Conservation (phyloP, 2,329 filamentous ascomycete species). For the Aspergillus versicolor region DNA sequence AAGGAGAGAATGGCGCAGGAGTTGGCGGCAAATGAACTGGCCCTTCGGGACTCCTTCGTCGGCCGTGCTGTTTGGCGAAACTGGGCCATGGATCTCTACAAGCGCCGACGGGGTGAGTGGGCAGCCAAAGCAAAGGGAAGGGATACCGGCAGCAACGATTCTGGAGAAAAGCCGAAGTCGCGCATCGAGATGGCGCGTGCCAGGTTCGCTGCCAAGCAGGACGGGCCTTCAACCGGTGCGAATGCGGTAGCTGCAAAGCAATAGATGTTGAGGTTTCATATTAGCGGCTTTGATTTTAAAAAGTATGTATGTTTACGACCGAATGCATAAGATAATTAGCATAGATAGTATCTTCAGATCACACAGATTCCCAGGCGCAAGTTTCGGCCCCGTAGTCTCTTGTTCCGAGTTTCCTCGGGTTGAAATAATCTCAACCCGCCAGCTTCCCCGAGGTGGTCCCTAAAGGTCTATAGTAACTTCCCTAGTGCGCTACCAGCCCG, state of each 20-base stretch:
- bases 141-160: slow-evolving; percentile 27
- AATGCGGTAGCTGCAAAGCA: slow-evolving; percentile 17
- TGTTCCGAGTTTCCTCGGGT: not conserved
- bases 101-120: slow-evolving; percentile 63
- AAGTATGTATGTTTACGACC: not conserved
- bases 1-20: slow-evolving; percentile 67
- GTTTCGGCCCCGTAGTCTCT: not conserved
- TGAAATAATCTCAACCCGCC: not conserved
- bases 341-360: not conserved
- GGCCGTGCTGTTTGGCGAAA: slow-evolving; percentile 71
- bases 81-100: slow-evolving; percentile 72
- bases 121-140: slow-evolving; percentile 58
- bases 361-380: not conserved
- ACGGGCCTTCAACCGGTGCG: slow-evolving; percentile 12
- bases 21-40: slow-evolving; percentile 58
- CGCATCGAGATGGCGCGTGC: slow-evolving; percentile 59
- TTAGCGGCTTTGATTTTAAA: not conserved
- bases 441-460: not conserved
- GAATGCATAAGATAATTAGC: not conserved
- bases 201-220: slow-evolving; percentile 50
- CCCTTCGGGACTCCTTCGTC: slow-evolving; percentile 62
- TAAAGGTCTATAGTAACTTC: not conserved
- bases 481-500: no score
- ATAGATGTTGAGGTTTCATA: not conserved
- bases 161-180: slow-evolving; percentile 44